Evolutionary conservation across 768 basidiomycete genomes (phyloP).

Genomic region (Trametes cubensis): DNA sequence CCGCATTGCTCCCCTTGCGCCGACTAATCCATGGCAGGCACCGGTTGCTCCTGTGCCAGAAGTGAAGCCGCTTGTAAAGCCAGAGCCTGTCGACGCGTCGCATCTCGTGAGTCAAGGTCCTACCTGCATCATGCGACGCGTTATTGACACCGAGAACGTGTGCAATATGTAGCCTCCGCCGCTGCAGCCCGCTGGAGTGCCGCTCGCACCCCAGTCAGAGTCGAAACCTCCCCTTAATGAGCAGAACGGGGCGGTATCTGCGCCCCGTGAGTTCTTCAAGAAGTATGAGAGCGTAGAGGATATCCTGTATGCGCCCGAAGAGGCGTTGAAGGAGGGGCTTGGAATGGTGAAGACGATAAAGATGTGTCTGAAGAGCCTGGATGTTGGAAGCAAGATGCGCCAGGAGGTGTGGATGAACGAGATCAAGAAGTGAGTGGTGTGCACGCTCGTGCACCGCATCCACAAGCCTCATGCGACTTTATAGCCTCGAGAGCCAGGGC

Average conservation of each 20-base stretch:
- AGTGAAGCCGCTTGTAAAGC: constrained; percentile 32
- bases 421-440: constrained; percentile 45
- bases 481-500: constrained; percentile 51
- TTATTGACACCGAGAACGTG: not conserved
- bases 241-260: not conserved
- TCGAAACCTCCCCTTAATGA: not conserved
- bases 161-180: not conserved
- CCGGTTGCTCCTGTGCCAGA: not conserved
- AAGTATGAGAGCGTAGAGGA: constrained; percentile 44
- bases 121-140: not conserved
- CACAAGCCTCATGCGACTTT: not conserved
- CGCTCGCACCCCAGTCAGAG: not conserved
- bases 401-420: constrained; percentile 63
- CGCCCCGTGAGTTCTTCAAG: constrained; percentile 35
- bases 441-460: not conserved
- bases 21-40: constrained; percentile 16
- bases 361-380: constrained; percentile 43
- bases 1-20: constrained; percentile 19
- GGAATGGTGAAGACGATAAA: constrained; percentile 56
- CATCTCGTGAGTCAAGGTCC: constrained; percentile 10
- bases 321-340: constrained; percentile 52
- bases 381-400: constrained; percentile 57
- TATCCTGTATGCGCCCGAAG: constrained; percentile 52
- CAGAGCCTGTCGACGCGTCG: constrained; percentile 36
- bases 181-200: not conserved